Percentiles rank a stretch among this genome's conserved stretches.
Evolutionary conservation across 2,329 filamentous ascomycete genomes (phyloP).

Genomic region (Diaporthe amygdali): DNA sequence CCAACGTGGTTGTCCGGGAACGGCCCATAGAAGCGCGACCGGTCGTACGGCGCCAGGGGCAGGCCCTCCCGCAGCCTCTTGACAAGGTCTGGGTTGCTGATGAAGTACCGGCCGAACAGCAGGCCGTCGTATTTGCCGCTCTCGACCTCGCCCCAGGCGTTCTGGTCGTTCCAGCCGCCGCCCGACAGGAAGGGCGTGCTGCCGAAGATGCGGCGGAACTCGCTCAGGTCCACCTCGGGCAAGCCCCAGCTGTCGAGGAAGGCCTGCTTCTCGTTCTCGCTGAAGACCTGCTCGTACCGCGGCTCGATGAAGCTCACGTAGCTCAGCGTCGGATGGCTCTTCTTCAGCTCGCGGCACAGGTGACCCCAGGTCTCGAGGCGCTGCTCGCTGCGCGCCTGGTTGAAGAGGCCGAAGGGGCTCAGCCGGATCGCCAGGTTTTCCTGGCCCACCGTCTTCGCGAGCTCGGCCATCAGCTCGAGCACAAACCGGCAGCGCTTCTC

Average conservation of each 20-base stretch:
- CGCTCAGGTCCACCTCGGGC: constrained; percentile 18
- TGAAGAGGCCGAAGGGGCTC: constrained; percentile 60
- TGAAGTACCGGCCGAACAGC: constrained; percentile 47
- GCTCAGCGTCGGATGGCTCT: constrained; percentile 50
- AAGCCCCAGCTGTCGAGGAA: constrained; percentile 21
- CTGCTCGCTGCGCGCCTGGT: constrained; percentile 52
- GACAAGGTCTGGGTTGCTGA: constrained; percentile 49
- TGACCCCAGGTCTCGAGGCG: constrained; percentile 63
- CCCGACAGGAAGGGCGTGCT: constrained; percentile 36
- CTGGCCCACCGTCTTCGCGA: constrained; percentile 54
- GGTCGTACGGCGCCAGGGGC: constrained; percentile 41
- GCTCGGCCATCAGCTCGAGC: constrained; percentile 57
- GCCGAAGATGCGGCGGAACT: constrained; percentile 25
- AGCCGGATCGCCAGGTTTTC: constrained; percentile 57
- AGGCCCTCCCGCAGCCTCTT: constrained; percentile 44
- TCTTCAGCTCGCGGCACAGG: constrained; percentile 53
- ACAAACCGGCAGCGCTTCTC: constrained; percentile 59
- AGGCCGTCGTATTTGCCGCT: constrained; percentile 33
- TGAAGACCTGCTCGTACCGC: constrained; percentile 43
- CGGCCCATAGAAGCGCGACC: constrained; percentile 42
- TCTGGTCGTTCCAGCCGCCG: constrained; percentile 32
- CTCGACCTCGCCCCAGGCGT: constrained; percentile 35
- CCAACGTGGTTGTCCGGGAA: constrained; percentile 15
- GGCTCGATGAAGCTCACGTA: constrained; percentile 64
- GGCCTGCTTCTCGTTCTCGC: constrained; percentile 34